These are phyloP conservation scores for Neofusicoccum umdonicola DNA, from an alignment of 2,329 filamentous ascomycete genomes.

Conservation along the genomic window DNA sequence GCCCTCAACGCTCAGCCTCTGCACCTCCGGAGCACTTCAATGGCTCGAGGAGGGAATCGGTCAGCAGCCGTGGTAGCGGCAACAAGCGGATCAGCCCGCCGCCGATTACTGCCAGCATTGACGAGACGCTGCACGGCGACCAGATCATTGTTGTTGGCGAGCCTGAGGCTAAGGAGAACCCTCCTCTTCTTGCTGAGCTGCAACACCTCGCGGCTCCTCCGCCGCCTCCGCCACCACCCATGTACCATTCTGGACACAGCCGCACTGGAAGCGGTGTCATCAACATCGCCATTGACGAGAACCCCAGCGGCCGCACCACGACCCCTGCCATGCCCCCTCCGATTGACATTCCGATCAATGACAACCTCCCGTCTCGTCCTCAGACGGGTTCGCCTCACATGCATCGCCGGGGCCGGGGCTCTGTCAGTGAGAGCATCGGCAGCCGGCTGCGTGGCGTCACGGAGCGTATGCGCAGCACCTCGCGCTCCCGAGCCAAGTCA, in stretches of 20 bases:
- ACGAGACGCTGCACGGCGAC: slow-evolving; percentile 48
- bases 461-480: slow-evolving; percentile 59
- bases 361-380: slow-evolving; percentile 25
- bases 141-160: slow-evolving; percentile 45
- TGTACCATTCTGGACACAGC: slow-evolving; percentile 21
- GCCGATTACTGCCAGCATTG: slow-evolving; percentile 52
- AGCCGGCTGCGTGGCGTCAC: slow-evolving; percentile 49
- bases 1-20: slow-evolving; percentile 44
- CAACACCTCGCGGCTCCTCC: slow-evolving; percentile 59
- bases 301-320: slow-evolving; percentile 23
- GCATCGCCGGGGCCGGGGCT: slow-evolving; percentile 55
- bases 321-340: slow-evolving; percentile 14
- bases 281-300: slow-evolving; percentile 48
- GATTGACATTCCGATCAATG: neutral
- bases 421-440: slow-evolving; percentile 58
- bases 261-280: slow-evolving; percentile 37
- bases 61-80: slow-evolving; percentile 32
- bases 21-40: slow-evolving; percentile 46
- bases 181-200: slow-evolving; percentile 58
- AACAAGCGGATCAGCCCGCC: slow-evolving; percentile 39
- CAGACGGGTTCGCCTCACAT: slow-evolving; percentile 35
- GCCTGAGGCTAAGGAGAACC: slow-evolving; percentile 30
- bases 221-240: slow-evolving; percentile 48
- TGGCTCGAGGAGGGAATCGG: slow-evolving; percentile 36
- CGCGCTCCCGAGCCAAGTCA: slow-evolving; percentile 51